Percentiles rank a stretch among this genome's conserved stretches.
phyloP scores from a whole-genome alignment of 164 flowering plant genomes.

The Liquidambar formosana region DNA sequence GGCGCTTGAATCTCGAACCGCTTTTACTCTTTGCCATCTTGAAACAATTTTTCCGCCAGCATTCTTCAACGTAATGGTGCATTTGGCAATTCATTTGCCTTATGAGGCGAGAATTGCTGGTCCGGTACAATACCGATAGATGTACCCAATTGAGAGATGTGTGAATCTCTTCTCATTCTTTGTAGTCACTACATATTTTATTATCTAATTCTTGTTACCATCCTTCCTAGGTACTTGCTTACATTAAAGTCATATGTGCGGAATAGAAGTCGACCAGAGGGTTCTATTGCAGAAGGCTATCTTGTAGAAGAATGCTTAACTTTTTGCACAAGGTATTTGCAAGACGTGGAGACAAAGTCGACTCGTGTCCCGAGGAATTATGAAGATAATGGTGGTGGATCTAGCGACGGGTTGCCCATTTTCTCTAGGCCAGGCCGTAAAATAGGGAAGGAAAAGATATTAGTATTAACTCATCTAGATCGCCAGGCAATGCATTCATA shows the following conservation, averaged over 20 bases:
- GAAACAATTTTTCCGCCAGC: conserved; percentile 21
- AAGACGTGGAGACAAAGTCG: conserved; percentile 11
- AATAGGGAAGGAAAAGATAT: too few species aligned
- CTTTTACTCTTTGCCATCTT: conserved; percentile 2
- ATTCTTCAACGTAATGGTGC: conserved; percentile 21
- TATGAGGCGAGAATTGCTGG: conserved; percentile 2
- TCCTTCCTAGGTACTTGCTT: neutral
- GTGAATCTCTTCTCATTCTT: neutral
- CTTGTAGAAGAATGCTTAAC: conserved; percentile 6
- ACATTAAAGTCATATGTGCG: conserved; percentile 15
- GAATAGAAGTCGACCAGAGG: conserved; percentile 13
- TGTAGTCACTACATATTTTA: neutral
- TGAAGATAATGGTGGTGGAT: too few species aligned
- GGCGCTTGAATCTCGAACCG: neutral
- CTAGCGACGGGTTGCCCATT: too few species aligned
- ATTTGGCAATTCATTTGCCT: conserved; percentile 12
- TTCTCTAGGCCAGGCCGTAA: too few species aligned
- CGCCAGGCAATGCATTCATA: too few species aligned
- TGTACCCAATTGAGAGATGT: conserved; percentile 8
- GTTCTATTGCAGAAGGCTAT: conserved; percentile 21
- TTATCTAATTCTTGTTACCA: neutral
- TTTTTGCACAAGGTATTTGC: conserved; percentile 15
- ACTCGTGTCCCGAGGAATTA: too few species aligned
- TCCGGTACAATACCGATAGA: conserved; percentile 15
- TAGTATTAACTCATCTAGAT: too few species aligned